Base-by-base conservation (phyloP, 208 protist species). In the Crithidia expoeki region DNA sequence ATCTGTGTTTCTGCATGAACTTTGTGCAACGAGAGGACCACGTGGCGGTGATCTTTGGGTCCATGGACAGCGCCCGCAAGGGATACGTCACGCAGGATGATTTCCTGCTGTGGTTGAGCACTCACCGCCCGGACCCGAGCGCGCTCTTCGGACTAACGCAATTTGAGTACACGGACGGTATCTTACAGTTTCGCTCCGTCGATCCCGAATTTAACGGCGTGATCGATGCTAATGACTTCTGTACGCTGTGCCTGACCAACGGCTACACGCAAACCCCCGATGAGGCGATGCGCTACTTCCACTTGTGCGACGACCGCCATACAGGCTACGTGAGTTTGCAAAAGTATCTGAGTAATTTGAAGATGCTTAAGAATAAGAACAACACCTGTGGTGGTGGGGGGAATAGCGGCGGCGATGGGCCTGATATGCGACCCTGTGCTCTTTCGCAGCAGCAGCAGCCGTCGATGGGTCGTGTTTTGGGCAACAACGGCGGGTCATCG, bases 121-220 rank as follows among this genome's bases (percentile, higher is more conserved):
- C 84, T 38, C 85, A 94, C 78, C 81, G 79, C 50, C 89, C 92
- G 9, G 79, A 93, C 74, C 84, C 87, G 11, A 68, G 80, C 21
- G 61, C 79, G 9, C 81, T 94, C 17, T 94, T 92, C 42, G 88
- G 92, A 2, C 76, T 92, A 1, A 85, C 80, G 17, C 87, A 92
- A 56, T 64, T 79, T 6, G 80, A 96, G 58, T 96, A 96, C 81
- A 88, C 86, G 55, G 85, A 84, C 28, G 75, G 91, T 27, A 84
- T 96, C 80, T 83, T 96, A 72, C 89, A 96, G 64, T 94, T 94
- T 55, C 88, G 81, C 64, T 62, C 72, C 32, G 90, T 82, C 68
- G 88, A 96, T 70, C 67, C 40, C 25, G 80, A 94, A 38, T 81
- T 84, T 28, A 83, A 91, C 64, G 92, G 92, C 28, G 50, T 83